phyloP scores from a whole-genome alignment of 331 rosid species.

The Phaseolus coccineus region DNA sequence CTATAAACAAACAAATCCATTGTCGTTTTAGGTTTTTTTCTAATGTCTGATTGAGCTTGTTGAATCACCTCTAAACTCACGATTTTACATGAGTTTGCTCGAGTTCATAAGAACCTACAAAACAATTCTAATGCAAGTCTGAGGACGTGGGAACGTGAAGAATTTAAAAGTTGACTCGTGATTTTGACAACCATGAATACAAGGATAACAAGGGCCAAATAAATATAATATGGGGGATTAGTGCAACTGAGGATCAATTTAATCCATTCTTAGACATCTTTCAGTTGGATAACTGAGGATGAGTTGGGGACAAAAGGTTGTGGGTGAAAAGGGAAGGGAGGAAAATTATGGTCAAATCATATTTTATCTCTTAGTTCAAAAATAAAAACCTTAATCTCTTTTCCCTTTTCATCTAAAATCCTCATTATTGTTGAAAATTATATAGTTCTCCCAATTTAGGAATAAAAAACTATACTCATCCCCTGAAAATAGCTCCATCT shows the following conservation, averaged over 20 bases:
- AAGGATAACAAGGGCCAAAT: not conserved
- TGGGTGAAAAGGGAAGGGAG: not conserved
- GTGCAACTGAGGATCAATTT: not conserved
- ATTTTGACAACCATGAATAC: too few species aligned
- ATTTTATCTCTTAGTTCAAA: not conserved
- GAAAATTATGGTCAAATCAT: not conserved
- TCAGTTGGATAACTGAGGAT: not conserved
- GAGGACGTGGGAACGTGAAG: too few species aligned
- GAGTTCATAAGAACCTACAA: too few species aligned
- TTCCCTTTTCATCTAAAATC: not conserved
- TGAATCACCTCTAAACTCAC: too few species aligned
- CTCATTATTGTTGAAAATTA: not conserved
- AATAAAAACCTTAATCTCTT: not conserved
- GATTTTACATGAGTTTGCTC: too few species aligned
- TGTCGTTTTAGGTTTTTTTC: too few species aligned
- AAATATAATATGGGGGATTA: not conserved
- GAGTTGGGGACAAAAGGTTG: not conserved
- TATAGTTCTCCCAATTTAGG: constrained; percentile 3
- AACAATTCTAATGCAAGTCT: too few species aligned
- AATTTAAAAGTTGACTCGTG: too few species aligned
- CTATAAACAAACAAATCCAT: too few species aligned
- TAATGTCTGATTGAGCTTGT: too few species aligned
- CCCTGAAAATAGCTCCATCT: not conserved
- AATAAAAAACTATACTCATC: not conserved
- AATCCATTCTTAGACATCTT: not conserved